Evolutionary conservation across 1,284 basidiomycete species (phyloP), one percentile per base, ranked within the genome.

Genomic region (Ustilago nuda): DNA sequence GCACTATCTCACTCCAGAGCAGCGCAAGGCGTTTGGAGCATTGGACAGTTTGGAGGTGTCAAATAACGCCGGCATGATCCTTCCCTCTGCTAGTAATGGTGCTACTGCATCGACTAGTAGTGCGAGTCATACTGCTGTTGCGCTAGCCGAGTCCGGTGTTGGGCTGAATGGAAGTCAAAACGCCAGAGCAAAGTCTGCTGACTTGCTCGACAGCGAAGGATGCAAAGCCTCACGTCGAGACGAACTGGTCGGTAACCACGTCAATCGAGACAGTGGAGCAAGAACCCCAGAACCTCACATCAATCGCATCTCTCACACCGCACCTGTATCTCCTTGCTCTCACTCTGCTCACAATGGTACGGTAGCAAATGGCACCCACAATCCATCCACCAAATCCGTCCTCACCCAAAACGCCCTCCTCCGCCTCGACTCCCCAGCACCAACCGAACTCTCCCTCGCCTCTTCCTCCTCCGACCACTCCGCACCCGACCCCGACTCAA

Each of bases 401-500:
- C 53, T 72, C 32, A 36, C 69, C 50, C 59, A 65, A 50, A 66
- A 63, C 32, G 66, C 67, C 0, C 36, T 68, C 35, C 32, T 58
- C 12, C 61, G 61, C 1, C 53, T 71, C 30, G 59, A 67, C 54
- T 70, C 69, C 19, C 65, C 70, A 9, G 65, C 66, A 32, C 54
- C 58, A 9, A 51, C 65, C 35, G 65, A 62, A 36, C 62, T 56
- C 7, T 66, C 81, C 27, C 56, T 77, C 13, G 35, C 56, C n/a
- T 65, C 64, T 33, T 60, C 73, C 2, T 60, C 73, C 8, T 50
- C 45, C 7, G 1, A 32, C 61, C 15, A 30, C 50, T 7, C 13
- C 61, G 13, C 11, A 43, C 5, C 55, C 8, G 76, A 81, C 27
- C 61, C 70, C 8, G 87, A 87, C 56, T 86, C 88, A 9, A 87